A percentile compares a stretch with the other conserved stretches of the same genome.
Conservation (phyloP, 805 yeast species). For the Torulaspora quercuum region DNA sequence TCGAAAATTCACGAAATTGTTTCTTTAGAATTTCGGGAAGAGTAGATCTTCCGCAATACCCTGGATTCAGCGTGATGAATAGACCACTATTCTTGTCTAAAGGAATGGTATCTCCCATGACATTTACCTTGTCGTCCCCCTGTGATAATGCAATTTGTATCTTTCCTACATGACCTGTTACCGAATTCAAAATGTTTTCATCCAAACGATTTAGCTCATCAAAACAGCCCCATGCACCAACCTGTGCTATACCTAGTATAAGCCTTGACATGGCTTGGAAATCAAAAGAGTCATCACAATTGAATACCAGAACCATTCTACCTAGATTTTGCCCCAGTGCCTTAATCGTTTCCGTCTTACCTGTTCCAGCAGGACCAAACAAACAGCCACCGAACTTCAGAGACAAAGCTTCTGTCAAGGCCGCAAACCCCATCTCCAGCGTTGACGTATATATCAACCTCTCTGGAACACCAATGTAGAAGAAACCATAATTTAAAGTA, state of each 20-base stretch:
- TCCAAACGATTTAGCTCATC: slow-evolving; percentile 89
- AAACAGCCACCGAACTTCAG: slow-evolving; percentile 84
- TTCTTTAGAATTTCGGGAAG: slow-evolving; percentile 84
- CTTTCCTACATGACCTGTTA: slow-evolving; percentile 71
- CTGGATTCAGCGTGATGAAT: slow-evolving; percentile 90
- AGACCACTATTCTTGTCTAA: slow-evolving; percentile 58
- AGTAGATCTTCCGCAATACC: slow-evolving; percentile 74
- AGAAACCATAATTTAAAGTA: slow-evolving; percentile 65
- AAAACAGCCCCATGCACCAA: slow-evolving; percentile 94
- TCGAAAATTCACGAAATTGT: slow-evolving; percentile 69
- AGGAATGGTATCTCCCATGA: slow-evolving; percentile 42
- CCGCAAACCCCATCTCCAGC: slow-evolving; percentile 56
- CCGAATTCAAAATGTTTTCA: slow-evolving; percentile 70
- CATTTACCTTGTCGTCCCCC: slow-evolving; percentile 29
- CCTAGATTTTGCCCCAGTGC: slow-evolving; percentile 80
- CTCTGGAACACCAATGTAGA: slow-evolving; percentile 73
- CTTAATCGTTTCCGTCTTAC: slow-evolving; percentile 88
- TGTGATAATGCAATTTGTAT: slow-evolving; percentile 55
- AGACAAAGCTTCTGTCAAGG: slow-evolving; percentile 71
- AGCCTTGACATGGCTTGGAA: slow-evolving; percentile 74
- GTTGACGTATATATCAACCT: slow-evolving; percentile 75
- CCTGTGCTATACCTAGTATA: slow-evolving; percentile 69
- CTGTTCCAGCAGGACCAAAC: slow-evolving; percentile 97
- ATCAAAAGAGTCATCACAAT: slow-evolving; percentile 89
- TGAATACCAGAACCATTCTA: slow-evolving; percentile 75